Evolutionary conservation across 192 early-diverging fungal species (phyloP).

Genomic region (Lunasporangiospora selenospora): DNA sequence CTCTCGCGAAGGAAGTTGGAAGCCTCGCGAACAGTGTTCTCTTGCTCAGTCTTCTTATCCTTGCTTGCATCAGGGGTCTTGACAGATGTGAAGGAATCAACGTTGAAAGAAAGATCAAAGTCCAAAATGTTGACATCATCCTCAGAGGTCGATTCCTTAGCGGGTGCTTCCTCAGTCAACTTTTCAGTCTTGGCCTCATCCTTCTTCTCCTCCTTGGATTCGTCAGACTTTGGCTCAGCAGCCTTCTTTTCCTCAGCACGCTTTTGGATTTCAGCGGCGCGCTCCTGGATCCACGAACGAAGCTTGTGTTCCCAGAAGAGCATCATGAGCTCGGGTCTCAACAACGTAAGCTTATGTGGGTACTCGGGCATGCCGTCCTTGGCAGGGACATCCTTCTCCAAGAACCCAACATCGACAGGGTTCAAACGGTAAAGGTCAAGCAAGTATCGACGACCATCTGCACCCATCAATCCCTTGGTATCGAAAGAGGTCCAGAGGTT

Average conservation of each 20-base stretch:
- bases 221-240: slow-evolving; percentile 21
- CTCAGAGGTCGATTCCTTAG: slow-evolving; percentile 36
- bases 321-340: slow-evolving; percentile 88
- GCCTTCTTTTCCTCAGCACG: slow-evolving; percentile 37
- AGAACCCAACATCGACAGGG: slow-evolving; percentile 91
- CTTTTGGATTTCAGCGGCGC: slow-evolving; percentile 55
- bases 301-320: slow-evolving; percentile 85
- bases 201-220: slow-evolving; percentile 9
- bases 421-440: slow-evolving; percentile 93
- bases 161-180: slow-evolving; percentile 1
- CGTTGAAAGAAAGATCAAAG: slow-evolving; percentile 61
- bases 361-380: slow-evolving; percentile 73
- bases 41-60: slow-evolving; percentile 51
- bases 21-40: slow-evolving; percentile 72
- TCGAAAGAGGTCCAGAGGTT: slow-evolving; percentile 85
- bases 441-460: slow-evolving; percentile 92
- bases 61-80: slow-evolving; percentile 42
- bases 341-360: slow-evolving; percentile 83
- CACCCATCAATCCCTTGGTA: slow-evolving; percentile 90
- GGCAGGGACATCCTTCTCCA: slow-evolving; percentile 70
- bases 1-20: slow-evolving; percentile 79
- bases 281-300: slow-evolving; percentile 65
- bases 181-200: slow-evolving; percentile 17
- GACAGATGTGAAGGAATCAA: slow-evolving; percentile 64
- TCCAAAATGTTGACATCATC: slow-evolving; percentile 47